Evolutionary conservation across 805 yeast species (phyloP), one percentile per base, ranked within the genome.

Genomic region (Diddensiella transvaalensis): DNA sequence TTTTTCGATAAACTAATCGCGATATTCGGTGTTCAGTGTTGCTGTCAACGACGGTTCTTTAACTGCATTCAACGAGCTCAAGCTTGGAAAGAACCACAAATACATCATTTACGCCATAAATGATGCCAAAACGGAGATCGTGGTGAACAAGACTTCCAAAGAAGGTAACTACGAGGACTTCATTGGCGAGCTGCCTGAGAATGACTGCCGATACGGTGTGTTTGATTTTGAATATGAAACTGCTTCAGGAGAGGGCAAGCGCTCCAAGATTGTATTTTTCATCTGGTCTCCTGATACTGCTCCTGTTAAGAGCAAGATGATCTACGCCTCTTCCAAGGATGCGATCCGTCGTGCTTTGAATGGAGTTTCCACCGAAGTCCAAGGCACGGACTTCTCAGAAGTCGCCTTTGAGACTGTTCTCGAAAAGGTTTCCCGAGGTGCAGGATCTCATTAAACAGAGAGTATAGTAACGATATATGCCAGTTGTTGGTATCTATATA

Each of bases 251-350:
- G 98, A 91, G 72, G 99, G 99, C 68, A 89, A 88, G 79, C 86
- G 96, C 68, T 72, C 77, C 65, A 82, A 82, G 77, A 78, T 82
- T 59, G 77, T 80, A 51, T 82, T 82, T 68, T 79, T 66, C 76
- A 86, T 93, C 59, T 93, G 99, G 99, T 83, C 97, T 54, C 99
- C 99, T 63, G 99, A 93, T 68, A 87, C 95, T 54, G 96, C 98
- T 47, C 88, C 93, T 54, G 83, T 93, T 64, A 85, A 95, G 77
- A 70, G 60, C 61, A 93, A 93, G 85, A 93, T 93, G 99, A 86
- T 91, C 55, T 91, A 90, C 76, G 98, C 99, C 42, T 82, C 96
- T n/a, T 90, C 98, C 52, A 89, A 89, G 74, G 98, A 90, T 63
- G 96, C 97, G 43, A 80, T 93, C 66, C 91, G 98, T 79, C 88